Conservation (phyloP, 371 early-diverging fungal species). For the Chytridium lagenaria region DNA sequence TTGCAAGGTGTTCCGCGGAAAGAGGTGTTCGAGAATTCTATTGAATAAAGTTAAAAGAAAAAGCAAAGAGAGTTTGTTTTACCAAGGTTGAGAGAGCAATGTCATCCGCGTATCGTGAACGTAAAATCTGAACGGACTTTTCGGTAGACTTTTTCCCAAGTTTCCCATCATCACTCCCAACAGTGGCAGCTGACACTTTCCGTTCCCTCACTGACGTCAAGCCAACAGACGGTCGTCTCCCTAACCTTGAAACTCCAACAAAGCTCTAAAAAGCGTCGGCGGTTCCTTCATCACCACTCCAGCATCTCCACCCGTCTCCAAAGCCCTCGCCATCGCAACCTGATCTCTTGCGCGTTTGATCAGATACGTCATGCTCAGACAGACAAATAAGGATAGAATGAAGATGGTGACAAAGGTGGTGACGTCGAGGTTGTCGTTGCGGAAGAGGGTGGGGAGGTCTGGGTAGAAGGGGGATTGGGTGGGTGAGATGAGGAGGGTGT, state of each 20-base stretch:
- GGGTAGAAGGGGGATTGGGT: background rate
- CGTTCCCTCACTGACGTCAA: too few relatives aligned
- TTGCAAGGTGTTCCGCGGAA: background rate
- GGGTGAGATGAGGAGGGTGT: background rate
- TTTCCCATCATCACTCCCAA: too few relatives aligned
- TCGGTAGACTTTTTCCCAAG: too few relatives aligned
- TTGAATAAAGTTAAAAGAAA: background rate
- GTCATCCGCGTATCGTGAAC: too few relatives aligned
- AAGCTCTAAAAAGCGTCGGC: background rate
- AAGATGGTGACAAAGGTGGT: constrained; percentile 20
- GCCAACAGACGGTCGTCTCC: too few relatives aligned
- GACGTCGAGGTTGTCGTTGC: background rate
- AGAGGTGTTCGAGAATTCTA: background rate
- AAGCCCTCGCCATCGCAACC: background rate
- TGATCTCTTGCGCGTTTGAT: constrained; percentile 10
- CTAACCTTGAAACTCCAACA: background rate
- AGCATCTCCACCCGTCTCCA: background rate
- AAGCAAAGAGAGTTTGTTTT: background rate
- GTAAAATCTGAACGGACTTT: too few relatives aligned
- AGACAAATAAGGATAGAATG: constrained; percentile 10
- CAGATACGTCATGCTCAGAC: constrained; percentile 1
- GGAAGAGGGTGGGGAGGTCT: background rate
- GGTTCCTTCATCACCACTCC: constrained; percentile 7
- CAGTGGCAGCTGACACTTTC: too few relatives aligned
- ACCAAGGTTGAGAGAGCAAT: too few relatives aligned